Evolutionary conservation across 768 basidiomycete genomes (phyloP).

Genomic region (Dentipellis fragilis): DNA sequence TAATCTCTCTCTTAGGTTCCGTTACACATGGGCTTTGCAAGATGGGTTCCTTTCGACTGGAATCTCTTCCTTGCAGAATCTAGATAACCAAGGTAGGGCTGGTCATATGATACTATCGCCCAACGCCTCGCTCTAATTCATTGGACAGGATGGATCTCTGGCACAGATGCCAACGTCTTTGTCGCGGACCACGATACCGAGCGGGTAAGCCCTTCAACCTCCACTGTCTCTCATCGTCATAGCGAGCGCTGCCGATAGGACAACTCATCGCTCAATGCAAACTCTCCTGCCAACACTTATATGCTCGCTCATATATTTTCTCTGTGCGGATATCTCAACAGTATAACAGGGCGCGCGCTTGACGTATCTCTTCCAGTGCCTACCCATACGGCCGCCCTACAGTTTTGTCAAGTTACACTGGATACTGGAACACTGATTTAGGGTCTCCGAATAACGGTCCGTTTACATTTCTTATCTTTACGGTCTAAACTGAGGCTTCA

Average conservation of each 20-base stretch:
- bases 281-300: constrained; percentile 59
- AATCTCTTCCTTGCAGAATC: constrained; percentile 40
- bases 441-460: constrained; percentile 53
- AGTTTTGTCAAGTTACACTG: constrained; percentile 46
- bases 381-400: constrained; percentile 60
- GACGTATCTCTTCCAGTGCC: constrained; percentile 20
- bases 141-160: constrained; percentile 43
- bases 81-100: constrained; percentile 37
- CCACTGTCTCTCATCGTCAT: not conserved
- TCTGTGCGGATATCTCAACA: constrained; percentile 21
- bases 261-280: constrained; percentile 42
- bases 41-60: constrained; percentile 41
- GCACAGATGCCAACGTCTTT: constrained; percentile 49
- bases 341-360: not conserved
- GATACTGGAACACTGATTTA: constrained; percentile 37
- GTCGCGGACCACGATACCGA: constrained; percentile 68
- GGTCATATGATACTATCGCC: not conserved
- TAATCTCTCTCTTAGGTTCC: constrained; percentile 27
- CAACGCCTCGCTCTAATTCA: not conserved
- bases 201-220: constrained; percentile 23
- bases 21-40: constrained; percentile 44
- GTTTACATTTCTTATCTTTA: not conserved
- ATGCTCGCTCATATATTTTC: constrained; percentile 52
- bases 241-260: constrained; percentile 21
- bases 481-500: not conserved